Conservation (phyloP, 768 basidiomycete species). For the Pulveroboletus ravenelii region DNA sequence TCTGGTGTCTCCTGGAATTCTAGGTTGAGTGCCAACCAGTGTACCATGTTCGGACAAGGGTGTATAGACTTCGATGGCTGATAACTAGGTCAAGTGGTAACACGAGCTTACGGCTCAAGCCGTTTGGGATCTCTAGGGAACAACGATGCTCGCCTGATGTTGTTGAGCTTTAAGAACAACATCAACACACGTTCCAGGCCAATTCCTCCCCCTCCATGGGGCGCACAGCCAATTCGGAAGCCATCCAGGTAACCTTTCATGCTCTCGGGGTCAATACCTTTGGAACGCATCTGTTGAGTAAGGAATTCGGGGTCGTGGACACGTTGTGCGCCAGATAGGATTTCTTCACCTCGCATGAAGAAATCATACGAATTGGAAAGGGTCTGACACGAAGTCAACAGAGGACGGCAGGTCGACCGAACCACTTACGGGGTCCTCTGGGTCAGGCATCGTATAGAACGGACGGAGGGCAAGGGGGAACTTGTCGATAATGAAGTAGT, state of each 20-base stretch:
- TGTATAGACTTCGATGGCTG: neutral
- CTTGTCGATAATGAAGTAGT: slow-evolving; percentile 99
- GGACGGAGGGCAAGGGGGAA: slow-evolving; percentile 95
- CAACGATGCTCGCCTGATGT: slow-evolving; percentile 86
- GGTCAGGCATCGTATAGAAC: slow-evolving; percentile 99
- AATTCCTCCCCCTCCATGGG: slow-evolving; percentile 96
- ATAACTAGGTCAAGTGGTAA: neutral
- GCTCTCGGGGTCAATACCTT: slow-evolving; percentile 84
- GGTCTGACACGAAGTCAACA: slow-evolving; percentile 41
- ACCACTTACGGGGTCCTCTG: slow-evolving; percentile 70
- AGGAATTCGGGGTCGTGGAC: slow-evolving; percentile 87
- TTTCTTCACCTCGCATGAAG: slow-evolving; percentile 99
- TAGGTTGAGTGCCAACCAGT: slow-evolving; percentile 8
- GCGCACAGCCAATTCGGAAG: slow-evolving; percentile 91
- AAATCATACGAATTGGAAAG: slow-evolving; percentile 99
- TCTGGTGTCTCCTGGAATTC: slow-evolving; percentile 18
- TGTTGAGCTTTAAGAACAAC: slow-evolving; percentile 95
- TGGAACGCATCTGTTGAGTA: slow-evolving; percentile 75
- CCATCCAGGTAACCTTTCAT: slow-evolving; percentile 94
- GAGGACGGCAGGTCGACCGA: neutral
- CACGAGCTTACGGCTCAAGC: slow-evolving; percentile 64
- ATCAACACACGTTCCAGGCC: slow-evolving; percentile 94
- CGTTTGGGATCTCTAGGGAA: slow-evolving; percentile 98
- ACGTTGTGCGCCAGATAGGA: slow-evolving; percentile 96
- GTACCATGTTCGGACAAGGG: slow-evolving; percentile 1